Conservation (phyloP, 352 stramenopile genomes). For the Phytophthora hybrid region DNA sequence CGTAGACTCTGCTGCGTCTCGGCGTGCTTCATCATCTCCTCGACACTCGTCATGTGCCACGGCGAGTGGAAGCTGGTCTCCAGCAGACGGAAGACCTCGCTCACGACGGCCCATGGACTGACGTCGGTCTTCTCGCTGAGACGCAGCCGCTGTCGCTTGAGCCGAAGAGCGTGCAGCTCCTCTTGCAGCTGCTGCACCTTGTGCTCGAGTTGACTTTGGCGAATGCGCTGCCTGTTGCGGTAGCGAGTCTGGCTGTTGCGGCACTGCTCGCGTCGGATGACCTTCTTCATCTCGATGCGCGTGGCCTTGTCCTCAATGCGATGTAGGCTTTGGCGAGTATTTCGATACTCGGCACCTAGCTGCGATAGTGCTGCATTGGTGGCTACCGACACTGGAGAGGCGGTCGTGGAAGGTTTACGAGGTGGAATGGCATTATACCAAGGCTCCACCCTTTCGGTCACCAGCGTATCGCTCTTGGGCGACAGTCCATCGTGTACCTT, state of each 20-base stretch:
- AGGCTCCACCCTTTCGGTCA: too few species aligned
- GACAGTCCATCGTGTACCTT: neutral
- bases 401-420: neutral
- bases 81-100: constrained; percentile 16
- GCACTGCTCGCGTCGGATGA: constrained; percentile 27
- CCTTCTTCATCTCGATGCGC: constrained; percentile 9
- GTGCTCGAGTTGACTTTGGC: neutral
- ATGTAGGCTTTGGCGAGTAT: neutral
- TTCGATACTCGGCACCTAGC: neutral
- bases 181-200: constrained; percentile 10
- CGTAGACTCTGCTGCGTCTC: neutral
- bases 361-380: neutral
- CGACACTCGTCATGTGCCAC: constrained; percentile 17
- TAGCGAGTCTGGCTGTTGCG: constrained; percentile 33
- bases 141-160: constrained; percentile 7
- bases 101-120: constrained; percentile 25
- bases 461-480: neutral
- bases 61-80: constrained; percentile 21
- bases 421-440: neutral
- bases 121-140: neutral
- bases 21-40: constrained; percentile 17
- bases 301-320: constrained; percentile 5
- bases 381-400: neutral
- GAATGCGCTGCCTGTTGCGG: constrained; percentile 15
- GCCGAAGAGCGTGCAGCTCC: constrained; percentile 15